Evolutionary conservation across 495 filamentous ascomycete genomes (phyloP), one percentile per base, ranked within the genome.

Genomic region (Elasticomyces elasticus): DNA sequence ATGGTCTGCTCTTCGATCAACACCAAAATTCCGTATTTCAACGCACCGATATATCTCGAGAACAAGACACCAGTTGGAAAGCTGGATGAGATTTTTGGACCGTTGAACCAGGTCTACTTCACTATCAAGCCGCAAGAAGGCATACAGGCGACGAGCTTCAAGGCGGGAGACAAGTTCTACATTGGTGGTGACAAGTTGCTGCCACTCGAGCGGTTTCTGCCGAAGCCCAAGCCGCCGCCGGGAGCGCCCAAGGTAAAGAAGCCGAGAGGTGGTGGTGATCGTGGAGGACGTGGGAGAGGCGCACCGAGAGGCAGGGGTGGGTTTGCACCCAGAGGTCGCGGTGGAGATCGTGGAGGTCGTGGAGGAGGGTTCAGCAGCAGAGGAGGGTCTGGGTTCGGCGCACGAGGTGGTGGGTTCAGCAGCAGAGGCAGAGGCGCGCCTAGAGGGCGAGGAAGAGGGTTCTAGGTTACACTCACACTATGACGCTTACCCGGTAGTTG

Each of bases 1-100:
- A 88, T 98, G 73, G 82, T 98, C 56, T 94, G 89, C 83, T 80
- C 86, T 72, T 90, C 85, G 50, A 80, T 84, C 69, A 97, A 95
- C 75, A 76, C 86, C 52, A 97, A 96, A 74, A 85, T 98, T 49
- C 92, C 92, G 43, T 94, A 96, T 72, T 98, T 98, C 83, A 97
- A 97, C 74, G 92, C 94, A 35, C 89, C 87, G 48, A 94, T 97
- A 64, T 98, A 90, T 76, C 83, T 97, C 48, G 90, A 98, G 78
- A 97, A 97, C 76, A 97, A 96, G 80, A 86, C 86, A 54, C 40
- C 40, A 31, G 26, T 95, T 70, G 89, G 86, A 71, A 91, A 94
- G 73, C 85, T 95, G 66, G 89, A 95, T 74, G 90, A 96, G 75
- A 87, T 96, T 55, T 81, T 96, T 48, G 89, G 89, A 35, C 87